phyloP scores from a whole-genome alignment of 2,329 filamentous ascomycete genomes.

The Botrytis deweyae region DNA sequence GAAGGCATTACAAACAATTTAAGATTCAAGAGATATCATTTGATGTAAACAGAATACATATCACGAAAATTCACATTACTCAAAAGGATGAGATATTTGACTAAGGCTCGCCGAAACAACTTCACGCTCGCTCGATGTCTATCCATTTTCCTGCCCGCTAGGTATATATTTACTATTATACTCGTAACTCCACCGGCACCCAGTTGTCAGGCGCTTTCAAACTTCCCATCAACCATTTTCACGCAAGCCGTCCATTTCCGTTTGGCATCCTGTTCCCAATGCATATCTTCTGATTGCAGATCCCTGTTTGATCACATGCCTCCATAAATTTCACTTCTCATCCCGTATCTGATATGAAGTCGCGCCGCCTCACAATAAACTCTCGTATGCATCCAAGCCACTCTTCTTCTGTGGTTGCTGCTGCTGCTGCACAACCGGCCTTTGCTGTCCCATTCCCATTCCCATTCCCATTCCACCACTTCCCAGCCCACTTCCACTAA shows the following conservation, averaged over 20 bases:
- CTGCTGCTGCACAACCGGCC: slow-evolving; percentile 23
- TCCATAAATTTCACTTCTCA: too few relatives aligned
- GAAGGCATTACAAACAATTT: not conserved
- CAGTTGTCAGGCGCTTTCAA: not conserved
- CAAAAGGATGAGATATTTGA: not conserved
- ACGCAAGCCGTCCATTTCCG: not conserved
- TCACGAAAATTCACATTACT: not conserved
- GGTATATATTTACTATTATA: slow-evolving; percentile 6
- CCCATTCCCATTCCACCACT: slow-evolving; percentile 20
- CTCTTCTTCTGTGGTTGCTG: slow-evolving; percentile 40
- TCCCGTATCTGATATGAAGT: not conserved
- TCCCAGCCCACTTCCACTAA: slow-evolving; percentile 28
- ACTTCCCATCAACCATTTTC: not conserved
- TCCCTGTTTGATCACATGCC: not conserved
- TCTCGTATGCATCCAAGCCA: slow-evolving; percentile 56
- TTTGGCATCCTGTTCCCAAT: not conserved
- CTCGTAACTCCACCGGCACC: slow-evolving; percentile 7
- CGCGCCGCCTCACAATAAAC: slow-evolving; percentile 46
- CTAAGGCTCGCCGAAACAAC: not conserved
- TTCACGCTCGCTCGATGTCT: not conserved
- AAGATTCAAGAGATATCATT: not conserved
- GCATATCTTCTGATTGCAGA: not conserved
- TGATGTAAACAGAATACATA: not conserved
- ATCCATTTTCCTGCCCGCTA: not conserved
- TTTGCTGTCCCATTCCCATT: slow-evolving; percentile 27